phyloP scores from a whole-genome alignment of 441 rosid genomes.

The Gossypium aridum region DNA sequence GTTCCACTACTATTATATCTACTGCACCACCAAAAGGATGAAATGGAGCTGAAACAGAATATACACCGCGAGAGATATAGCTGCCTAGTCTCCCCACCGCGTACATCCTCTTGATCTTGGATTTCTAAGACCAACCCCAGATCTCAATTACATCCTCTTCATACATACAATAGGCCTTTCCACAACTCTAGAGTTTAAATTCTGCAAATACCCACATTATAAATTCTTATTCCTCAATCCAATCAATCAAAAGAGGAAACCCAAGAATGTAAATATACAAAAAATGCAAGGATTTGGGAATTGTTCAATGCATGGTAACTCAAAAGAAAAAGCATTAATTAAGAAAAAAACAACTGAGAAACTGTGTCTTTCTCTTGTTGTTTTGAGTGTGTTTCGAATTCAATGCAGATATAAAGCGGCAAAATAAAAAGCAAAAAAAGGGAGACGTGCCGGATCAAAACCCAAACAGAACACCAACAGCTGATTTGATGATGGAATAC shows the following conservation, averaged over 20 bases:
- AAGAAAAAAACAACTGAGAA: constrained; percentile 13
- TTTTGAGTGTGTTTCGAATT: neutral
- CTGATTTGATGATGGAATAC: constrained; percentile 15
- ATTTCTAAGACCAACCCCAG: constrained; percentile 18
- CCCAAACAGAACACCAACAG: constrained; percentile 20
- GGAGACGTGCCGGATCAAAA: neutral
- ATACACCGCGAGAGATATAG: constrained; percentile 78
- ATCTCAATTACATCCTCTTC: constrained; percentile 6
- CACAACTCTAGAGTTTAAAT: constrained; percentile 1
- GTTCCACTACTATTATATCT: constrained; percentile 90
- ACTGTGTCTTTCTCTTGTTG: neutral
- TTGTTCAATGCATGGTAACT: constrained; percentile 1
- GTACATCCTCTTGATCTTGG: constrained; percentile 37
- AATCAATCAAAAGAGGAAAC: neutral
- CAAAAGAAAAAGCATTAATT: constrained; percentile 16
- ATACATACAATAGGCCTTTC: neutral
- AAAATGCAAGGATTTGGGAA: constrained; percentile 9
- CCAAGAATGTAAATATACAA: constrained; percentile 6
- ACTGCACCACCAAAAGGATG: constrained; percentile 99
- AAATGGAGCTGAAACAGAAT: constrained; percentile 80
- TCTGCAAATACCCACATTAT: constrained; percentile 17
- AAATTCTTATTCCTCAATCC: constrained; percentile 17
- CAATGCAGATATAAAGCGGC: constrained; percentile 16
- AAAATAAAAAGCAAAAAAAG: neutral
- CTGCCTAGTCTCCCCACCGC: constrained; percentile 86